Conservation (phyloP, 495 filamentous ascomycete species). For the Cladorrhinum samala region DNA sequence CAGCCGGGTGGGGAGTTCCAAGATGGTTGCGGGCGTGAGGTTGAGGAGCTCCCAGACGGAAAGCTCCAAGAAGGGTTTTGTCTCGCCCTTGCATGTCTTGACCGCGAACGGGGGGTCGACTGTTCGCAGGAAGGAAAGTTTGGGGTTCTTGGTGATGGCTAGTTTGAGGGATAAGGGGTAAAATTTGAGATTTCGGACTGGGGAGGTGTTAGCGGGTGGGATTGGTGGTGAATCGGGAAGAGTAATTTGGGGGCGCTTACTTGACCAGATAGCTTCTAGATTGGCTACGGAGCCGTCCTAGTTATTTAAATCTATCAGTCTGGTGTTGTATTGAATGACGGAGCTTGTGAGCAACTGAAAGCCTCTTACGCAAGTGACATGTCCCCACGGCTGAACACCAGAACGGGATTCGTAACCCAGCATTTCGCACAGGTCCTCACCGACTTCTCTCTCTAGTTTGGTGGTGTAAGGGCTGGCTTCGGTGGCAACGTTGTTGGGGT, state of each 20-base stretch:
- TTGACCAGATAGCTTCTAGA: background rate
- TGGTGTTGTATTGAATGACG: no score
- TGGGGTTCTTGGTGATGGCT: background rate
- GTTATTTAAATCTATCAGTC: background rate
- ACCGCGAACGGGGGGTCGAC: background rate
- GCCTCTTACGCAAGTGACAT: background rate
- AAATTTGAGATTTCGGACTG: background rate
- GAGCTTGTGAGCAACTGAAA: background rate
- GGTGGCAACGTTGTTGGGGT: background rate
- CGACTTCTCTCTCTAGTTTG: background rate
- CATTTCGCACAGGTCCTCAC: background rate
- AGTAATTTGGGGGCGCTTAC: background rate
- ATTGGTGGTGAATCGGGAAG: background rate
- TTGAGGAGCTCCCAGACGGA: background rate
- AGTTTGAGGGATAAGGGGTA: background rate
- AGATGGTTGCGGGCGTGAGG: background rate
- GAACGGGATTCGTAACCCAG: background rate
- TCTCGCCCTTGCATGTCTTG: background rate
- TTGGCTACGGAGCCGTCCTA: background rate
- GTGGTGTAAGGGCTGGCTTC: background rate
- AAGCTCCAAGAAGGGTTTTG: background rate
- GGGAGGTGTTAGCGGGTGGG: background rate
- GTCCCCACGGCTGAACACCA: background rate
- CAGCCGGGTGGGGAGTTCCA: background rate
- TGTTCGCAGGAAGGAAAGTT: background rate